Conservation (phyloP, 805 yeast genomes). For the Sporopachydermia lactativora region DNA sequence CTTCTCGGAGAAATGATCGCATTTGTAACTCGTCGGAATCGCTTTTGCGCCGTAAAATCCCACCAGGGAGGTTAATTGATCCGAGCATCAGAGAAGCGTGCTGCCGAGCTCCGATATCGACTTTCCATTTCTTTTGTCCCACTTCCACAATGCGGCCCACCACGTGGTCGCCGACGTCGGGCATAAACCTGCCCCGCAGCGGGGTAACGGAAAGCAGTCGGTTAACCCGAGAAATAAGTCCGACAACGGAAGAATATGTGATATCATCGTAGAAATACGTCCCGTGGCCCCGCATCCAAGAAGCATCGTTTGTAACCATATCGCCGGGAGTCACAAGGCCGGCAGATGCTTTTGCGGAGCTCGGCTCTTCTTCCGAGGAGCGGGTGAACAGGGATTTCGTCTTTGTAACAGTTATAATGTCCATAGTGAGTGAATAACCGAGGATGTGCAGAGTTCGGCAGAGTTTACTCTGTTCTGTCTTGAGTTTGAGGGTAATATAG, state of each 20-base stretch:
- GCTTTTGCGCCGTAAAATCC: slow-evolving; percentile 82
- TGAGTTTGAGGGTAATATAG: too few species aligned
- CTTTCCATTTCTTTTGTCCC: slow-evolving; percentile 90
- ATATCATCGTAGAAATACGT: slow-evolving; percentile 65
- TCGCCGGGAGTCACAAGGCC: slow-evolving; percentile 88
- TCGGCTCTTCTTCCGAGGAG: slow-evolving; percentile 4
- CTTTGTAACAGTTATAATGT: slow-evolving; percentile 17
- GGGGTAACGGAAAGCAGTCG: slow-evolving; percentile 77
- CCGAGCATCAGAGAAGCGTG: slow-evolving; percentile 90
- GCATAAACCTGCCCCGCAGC: slow-evolving; percentile 72
- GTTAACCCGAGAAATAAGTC: slow-evolving; percentile 75
- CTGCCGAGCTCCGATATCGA: slow-evolving; percentile 89
- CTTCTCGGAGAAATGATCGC: slow-evolving; percentile 90
- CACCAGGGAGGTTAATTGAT: slow-evolving; percentile 94
- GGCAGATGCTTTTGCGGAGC: slow-evolving; percentile 11
- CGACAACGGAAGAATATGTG: slow-evolving; percentile 88
- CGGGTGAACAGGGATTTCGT: slow-evolving; percentile 8
- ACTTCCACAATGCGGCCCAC: slow-evolving; percentile 92
- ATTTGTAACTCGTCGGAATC: slow-evolving; percentile 94
- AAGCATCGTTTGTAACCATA: slow-evolving; percentile 84
- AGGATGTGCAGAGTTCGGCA: neutral
- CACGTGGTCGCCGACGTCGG: slow-evolving; percentile 94
- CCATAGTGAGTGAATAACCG: slow-evolving; percentile 7
- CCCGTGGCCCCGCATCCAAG: slow-evolving; percentile 98
- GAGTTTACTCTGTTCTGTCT: too few species aligned